These are phyloP conservation scores for Heliocybe sulcata DNA, from an alignment of 1,284 basidiomycete species.

Conservation along the genomic window DNA sequence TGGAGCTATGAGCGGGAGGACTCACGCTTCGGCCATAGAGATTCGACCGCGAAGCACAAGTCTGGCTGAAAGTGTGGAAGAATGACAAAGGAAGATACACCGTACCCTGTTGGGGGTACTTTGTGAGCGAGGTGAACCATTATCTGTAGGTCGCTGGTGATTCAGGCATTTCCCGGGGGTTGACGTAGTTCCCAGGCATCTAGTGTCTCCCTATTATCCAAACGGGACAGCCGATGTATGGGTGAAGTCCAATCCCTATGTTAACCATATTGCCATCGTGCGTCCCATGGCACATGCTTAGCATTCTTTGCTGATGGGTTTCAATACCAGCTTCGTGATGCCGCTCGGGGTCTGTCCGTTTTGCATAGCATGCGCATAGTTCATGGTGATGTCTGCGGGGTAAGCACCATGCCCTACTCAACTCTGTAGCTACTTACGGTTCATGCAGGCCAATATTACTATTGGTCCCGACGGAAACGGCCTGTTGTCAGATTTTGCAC, in stretches of 20 bases:
- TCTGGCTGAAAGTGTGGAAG: not conserved
- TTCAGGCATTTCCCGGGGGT: not conserved
- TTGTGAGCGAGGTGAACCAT: not conserved
- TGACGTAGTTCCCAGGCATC: not conserved
- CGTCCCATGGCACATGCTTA: not conserved
- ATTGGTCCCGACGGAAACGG: not conserved
- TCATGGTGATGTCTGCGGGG: not conserved
- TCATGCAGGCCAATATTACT: not conserved
- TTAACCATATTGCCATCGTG: not conserved
- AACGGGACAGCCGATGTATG: not conserved
- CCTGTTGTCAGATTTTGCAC: not conserved
- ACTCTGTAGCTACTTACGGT: not conserved
- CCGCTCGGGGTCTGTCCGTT: not conserved
- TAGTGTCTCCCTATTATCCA: not conserved
- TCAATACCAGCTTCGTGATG: not conserved
- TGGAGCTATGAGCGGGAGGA: too few species aligned
- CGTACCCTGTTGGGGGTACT: not conserved
- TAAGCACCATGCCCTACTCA: not conserved
- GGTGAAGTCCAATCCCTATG: not conserved
- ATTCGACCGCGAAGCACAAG: not conserved
- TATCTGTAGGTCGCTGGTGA: too few species aligned
- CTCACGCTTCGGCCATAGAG: not conserved
- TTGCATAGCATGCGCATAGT: not conserved
- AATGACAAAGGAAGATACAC: not conserved
- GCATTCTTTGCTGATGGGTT: not conserved